Percentiles rank a stretch among this genome's conserved stretches.
phyloP scores from a whole-genome alignment of 306 rosid species.

The Canavalia ensiformis region DNA sequence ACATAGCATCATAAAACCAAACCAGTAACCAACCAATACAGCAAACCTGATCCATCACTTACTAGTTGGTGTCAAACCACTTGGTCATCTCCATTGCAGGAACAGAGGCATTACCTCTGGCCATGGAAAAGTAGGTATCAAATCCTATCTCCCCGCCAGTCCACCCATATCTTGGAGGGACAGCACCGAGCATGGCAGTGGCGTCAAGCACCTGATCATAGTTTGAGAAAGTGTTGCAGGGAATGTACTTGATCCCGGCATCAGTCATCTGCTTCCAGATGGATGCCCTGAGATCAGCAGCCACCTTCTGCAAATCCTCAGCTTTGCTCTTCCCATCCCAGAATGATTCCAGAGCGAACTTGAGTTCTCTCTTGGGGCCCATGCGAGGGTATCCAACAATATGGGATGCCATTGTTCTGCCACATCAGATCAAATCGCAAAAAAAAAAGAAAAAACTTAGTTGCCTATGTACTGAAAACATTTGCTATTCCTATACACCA shows the following conservation, averaged over 20 bases:
- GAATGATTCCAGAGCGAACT: conserved; percentile 85
- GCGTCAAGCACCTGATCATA: conserved; percentile 91
- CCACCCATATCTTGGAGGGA: conserved; percentile 86
- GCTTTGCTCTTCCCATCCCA: conserved; percentile 91
- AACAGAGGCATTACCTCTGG: conserved; percentile 83
- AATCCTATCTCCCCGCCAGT: conserved; percentile 86
- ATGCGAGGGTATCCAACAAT: conserved; percentile 95
- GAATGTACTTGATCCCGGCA: conserved; percentile 85
- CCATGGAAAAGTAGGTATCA: conserved; percentile 90
- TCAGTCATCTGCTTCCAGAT: conserved; percentile 91
- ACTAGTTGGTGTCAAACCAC: conserved; percentile 98
- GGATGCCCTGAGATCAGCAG: conserved; percentile 77
- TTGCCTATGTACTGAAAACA: not conserved
- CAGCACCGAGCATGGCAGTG: conserved; percentile 82
- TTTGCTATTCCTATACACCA: not conserved
- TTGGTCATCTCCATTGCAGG: conserved; percentile 99
- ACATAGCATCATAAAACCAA: not conserved
- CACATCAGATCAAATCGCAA: conserved; percentile 42
- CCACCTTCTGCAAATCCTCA: conserved; percentile 79
- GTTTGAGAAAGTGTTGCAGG: conserved; percentile 86
- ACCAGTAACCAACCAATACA: conserved; percentile 5
- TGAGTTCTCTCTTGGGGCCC: conserved; percentile 97
- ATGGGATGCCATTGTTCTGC: conserved; percentile 87
- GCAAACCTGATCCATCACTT: conserved; percentile 44
- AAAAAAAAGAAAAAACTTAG: conserved; percentile 21